Evolutionary conservation across 805 yeast species (phyloP).

Genomic region (Peterozyma toletana): DNA sequence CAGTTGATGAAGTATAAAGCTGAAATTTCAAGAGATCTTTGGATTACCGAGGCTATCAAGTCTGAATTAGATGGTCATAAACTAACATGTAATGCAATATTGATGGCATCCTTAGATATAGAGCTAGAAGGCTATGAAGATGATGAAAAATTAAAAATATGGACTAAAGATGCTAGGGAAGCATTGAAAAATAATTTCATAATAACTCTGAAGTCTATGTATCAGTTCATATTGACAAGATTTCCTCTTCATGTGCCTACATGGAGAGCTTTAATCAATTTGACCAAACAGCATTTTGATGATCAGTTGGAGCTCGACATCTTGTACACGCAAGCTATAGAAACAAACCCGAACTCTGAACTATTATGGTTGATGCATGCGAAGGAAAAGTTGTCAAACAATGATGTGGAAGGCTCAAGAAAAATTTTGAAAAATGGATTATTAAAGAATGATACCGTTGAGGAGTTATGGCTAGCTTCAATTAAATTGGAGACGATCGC

Average conservation of each 20-base stretch:
- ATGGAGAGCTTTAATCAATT: slow-evolving; percentile 41
- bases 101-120: slow-evolving; percentile 29
- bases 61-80: slow-evolving; percentile 42
- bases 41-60: slow-evolving; percentile 50
- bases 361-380: slow-evolving; percentile 63
- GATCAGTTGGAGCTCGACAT: slow-evolving; percentile 24
- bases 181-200: slow-evolving; percentile 16
- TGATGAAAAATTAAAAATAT: slow-evolving; percentile 16
- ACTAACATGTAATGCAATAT: slow-evolving; percentile 47
- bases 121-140: slow-evolving; percentile 21
- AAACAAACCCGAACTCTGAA: slow-evolving; percentile 39
- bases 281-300: slow-evolving; percentile 23
- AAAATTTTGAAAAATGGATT: slow-evolving; percentile 43
- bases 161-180: slow-evolving; percentile 29
- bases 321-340: slow-evolving; percentile 48
- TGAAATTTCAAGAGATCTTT: slow-evolving; percentile 29
- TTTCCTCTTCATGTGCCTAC: slow-evolving; percentile 36
- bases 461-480: slow-evolving; percentile 66
- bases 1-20: slow-evolving; percentile 21
- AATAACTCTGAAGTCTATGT: slow-evolving; percentile 39
- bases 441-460: slow-evolving; percentile 32
- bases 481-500: slow-evolving; percentile 51
- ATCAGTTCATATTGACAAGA: slow-evolving; percentile 34
- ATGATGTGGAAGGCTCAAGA: slow-evolving; percentile 45
- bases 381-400: slow-evolving; percentile 52